Evolutionary conservation across 164 flowering plant species (phyloP), one percentile per base, ranked within the genome.

Genomic region (Stephania cephalantha): DNA sequence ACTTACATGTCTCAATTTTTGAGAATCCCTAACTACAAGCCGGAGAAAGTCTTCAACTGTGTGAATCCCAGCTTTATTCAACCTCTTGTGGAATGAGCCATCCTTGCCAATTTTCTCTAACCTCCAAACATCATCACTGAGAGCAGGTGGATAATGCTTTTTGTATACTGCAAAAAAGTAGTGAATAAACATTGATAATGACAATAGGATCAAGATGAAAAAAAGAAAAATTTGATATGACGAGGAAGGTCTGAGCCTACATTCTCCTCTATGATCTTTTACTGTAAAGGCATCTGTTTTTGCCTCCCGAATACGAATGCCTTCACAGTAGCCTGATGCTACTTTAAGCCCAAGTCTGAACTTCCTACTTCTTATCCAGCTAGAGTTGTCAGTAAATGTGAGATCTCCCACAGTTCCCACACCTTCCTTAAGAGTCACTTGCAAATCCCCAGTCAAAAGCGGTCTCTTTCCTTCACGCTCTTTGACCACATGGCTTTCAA

Each of bases 391-490:
- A 35, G 99, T 95, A 84, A 95, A 95, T 45, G 90, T 87, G 50
- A 95, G 85, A 71, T 95, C 99, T 22, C 99, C 98, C n/a, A 95
- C 82, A 7, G 93, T 91, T 69, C 99, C 99, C 25, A 91, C 91
- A 71, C 99, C 99, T 81, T 91, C 97, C 80, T 92, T 95, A 71
- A 95, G 78, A 5, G 84, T 79, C 73, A 95, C 92, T 73, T 88
- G 93, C 74, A 91, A 73, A 6, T 95, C 99, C 68, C 99, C 98
- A 66, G 91, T 89, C 35, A 95, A 83, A 78, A 95, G 94, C 13
- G 99, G 97, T 70, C 98, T 85, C 83, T 92, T 95, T 53, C 99
- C 99, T 83, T 95, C 97, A 73, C 98, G 97, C 80, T 95, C 99
- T 84, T 89, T 92, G 71, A 95, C 99, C 63, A 90, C 79, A 79